Base-by-base conservation (phyloP, 2,329 filamentous ascomycete species). In the Penicillium sumatraense region DNA sequence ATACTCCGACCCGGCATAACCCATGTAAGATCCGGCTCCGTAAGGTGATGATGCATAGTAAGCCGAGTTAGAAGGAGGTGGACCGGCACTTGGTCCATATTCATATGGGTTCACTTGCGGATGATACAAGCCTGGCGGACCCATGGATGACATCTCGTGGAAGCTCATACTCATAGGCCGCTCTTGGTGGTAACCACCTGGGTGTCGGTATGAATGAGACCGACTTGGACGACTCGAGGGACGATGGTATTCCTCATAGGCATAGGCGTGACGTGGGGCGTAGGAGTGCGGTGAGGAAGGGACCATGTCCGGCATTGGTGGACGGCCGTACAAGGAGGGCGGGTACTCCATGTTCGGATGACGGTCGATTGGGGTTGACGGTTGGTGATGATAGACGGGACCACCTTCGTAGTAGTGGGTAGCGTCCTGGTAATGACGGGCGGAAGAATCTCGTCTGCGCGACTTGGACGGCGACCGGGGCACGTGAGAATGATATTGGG, bases 21-120 rank as follows among this genome's bases (percentile, higher is more conserved):
- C 42, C n/a, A 27, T 31, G 56, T 67, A 69, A 26, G 67, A 62
- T 18, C 64, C 57, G 18, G 59, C 60, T 18, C 64, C 69, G 29
- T 73, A 76, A 1, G 70, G 68, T 3, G 74, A 68, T 6, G 68
- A 64, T 52, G 69, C 66, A 50, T 70, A 59, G 49, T 73, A 77
- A 33, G 72, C 73, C 5, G 73, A 75, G 1, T 69, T 66, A 18
- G 74, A 68, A 9, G 68, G 69, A 21, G 74, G 73, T 11, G 73
- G 74, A 1, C 73, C 73, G n/a, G n/a, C n/a, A 58, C 68, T 68
- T 16, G n/a, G 62, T 26, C 66, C 59, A 44, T 68, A 63, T 24
- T 57, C 58, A 46, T 72, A 71, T 33, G 40, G 40, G 10, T 21
- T 21, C 23, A 23, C 23, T 10, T 44, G 33, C n/a, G 51, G 52